A percentile compares a stretch with the other conserved stretches of the same genome.
phyloP scores from a whole-genome alignment of 169 alveolate genomes.

The Cryptosporidium felis region DNA sequence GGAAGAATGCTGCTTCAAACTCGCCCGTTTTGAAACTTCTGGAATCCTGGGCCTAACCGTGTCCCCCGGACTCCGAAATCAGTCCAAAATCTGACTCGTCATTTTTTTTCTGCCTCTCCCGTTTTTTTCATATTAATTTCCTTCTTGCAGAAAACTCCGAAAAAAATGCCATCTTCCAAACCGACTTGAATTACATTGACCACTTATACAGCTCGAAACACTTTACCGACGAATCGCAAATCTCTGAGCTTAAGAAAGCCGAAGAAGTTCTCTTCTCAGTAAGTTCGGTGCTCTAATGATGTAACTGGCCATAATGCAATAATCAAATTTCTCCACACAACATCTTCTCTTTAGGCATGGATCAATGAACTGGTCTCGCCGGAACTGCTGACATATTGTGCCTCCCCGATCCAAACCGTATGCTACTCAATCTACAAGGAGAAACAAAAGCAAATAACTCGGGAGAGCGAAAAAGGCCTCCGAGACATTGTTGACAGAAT shows the following conservation, averaged over 20 bases:
- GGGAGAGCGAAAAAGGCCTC: background rate
- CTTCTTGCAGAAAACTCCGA: background rate
- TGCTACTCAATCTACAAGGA: constrained; percentile 18
- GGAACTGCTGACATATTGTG: constrained; percentile 31
- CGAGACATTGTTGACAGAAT: background rate
- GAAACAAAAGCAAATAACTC: background rate
- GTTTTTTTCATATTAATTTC: too few species aligned
- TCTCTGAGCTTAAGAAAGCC: background rate
- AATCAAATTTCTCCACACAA: too few species aligned
- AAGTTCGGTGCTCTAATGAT: too few species aligned
- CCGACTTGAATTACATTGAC: constrained; percentile 40
- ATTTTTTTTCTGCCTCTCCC: too few species aligned
- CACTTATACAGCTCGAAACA: constrained; percentile 6
- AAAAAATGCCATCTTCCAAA: background rate
- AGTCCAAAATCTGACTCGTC: too few species aligned
- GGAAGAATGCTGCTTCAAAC: too few species aligned
- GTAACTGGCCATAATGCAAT: too few species aligned
- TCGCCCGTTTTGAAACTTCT: too few species aligned
- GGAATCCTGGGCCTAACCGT: too few species aligned
- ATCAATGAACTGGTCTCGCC: constrained; percentile 51
- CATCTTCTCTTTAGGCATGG: too few species aligned
- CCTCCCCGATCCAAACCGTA: background rate
- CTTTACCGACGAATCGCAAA: background rate
- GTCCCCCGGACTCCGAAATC: too few species aligned
- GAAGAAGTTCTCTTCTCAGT: constrained; percentile 25